Conservation (phyloP, 306 rosid genomes). For the Purshia tridentata region DNA sequence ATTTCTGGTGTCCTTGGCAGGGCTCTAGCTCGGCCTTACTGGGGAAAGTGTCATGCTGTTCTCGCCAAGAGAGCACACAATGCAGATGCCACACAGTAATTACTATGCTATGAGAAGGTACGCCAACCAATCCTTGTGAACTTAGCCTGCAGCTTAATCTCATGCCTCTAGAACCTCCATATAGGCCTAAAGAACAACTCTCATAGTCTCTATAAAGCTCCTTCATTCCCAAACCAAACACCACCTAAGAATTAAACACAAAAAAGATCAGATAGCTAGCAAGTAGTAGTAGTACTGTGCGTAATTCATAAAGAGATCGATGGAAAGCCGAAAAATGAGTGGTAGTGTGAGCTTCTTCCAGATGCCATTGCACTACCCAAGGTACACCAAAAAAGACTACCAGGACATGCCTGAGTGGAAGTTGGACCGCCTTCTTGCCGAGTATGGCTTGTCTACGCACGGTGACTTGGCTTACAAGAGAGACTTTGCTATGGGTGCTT, state of each 20-base stretch:
- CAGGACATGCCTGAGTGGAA: conserved; percentile 78
- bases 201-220: not conserved
- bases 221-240: not conserved
- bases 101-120: conserved; percentile 47
- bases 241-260: not conserved
- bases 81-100: conserved; percentile 12
- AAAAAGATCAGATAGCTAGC: not conserved
- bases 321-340: conserved; percentile 41
- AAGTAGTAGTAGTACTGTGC: not conserved
- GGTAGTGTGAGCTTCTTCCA: conserved; percentile 44
- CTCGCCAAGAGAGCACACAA: no score
- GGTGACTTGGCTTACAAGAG: conserved; percentile 76
- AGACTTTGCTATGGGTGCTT: conserved; percentile 73
- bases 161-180: conserved; percentile 39
- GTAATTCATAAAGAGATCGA: conserved; percentile 12
- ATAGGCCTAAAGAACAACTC: not conserved
- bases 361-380: conserved; percentile 82
- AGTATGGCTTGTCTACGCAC: conserved; percentile 59
- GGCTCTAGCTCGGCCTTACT: no score
- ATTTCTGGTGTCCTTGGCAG: no score
- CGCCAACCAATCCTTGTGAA: conserved; percentile 66
- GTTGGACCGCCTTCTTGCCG: conserved; percentile 60
- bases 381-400: conserved; percentile 67
- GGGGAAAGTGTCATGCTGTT: no score
- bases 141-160: not conserved